A percentile compares a stretch with the other conserved stretches of the same genome.
These are phyloP conservation scores for Sparassis latifolia DNA, from an alignment of 1,284 basidiomycete species.

Conservation along the genomic window DNA sequence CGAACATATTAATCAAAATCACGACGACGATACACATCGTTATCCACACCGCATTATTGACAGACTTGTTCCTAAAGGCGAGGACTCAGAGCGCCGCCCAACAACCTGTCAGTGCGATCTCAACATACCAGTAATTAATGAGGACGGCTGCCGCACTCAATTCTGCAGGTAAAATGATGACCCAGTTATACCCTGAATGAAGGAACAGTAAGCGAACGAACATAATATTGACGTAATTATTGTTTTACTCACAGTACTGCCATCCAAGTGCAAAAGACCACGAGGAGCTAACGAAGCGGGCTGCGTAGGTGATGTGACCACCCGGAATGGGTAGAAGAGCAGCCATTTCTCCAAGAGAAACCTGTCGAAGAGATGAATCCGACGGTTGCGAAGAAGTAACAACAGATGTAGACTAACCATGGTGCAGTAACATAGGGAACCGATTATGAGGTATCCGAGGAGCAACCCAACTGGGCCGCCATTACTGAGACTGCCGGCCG, in stretches of 20 bases:
- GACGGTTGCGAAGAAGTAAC: constrained; percentile 18
- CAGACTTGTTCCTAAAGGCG: constrained; percentile 24
- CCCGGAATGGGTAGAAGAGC: constrained; percentile 38
- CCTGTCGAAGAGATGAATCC: constrained; percentile 17
- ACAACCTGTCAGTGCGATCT: not conserved
- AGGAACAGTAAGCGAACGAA: not conserved
- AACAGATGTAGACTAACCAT: constrained; percentile 25
- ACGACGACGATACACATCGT: constrained; percentile 68
- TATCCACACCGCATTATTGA: constrained; percentile 74
- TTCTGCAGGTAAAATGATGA: constrained; percentile 70
- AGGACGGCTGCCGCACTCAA: constrained; percentile 72
- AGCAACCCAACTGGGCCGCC: constrained; percentile 59
- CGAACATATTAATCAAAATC: constrained; percentile 70
- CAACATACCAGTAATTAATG: constrained; percentile 62
- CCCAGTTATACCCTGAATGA: constrained; percentile 58
- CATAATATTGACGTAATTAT: not conserved
- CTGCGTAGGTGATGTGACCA: constrained; percentile 76
- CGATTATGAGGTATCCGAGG: constrained; percentile 55
- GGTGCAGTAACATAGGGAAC: constrained; percentile 50
- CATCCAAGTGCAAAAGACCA: constrained; percentile 80
- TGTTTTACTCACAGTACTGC: constrained; percentile 50
- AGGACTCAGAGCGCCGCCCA: not conserved
- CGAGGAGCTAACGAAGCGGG: constrained; percentile 75
- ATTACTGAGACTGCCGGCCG: constrained; percentile 43
- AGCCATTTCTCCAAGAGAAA: constrained; percentile 34